Conservation (phyloP, 2,329 filamentous ascomycete species). For the Pseudofabraea citricarpa region DNA sequence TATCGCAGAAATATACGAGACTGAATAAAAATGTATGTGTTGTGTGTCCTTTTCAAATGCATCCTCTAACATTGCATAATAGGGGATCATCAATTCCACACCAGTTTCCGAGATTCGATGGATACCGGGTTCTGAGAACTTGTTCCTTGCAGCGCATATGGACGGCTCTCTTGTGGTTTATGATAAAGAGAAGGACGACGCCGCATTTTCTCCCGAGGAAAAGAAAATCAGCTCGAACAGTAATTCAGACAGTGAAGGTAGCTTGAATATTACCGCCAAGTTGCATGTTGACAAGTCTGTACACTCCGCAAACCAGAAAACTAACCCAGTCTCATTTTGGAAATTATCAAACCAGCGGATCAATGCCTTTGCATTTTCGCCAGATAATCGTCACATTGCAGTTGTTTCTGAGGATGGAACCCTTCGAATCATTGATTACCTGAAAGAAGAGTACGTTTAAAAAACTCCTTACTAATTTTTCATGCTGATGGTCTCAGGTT, state of each 20-base stretch:
- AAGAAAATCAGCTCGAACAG: conserved; percentile 31
- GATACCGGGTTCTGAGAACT: conserved; percentile 89
- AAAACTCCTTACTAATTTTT: no score
- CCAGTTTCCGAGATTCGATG: conserved; percentile 85
- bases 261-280: conserved; percentile 31
- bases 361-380: conserved; percentile 88
- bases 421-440: conserved; percentile 84
- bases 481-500: no score
- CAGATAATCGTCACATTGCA: conserved; percentile 80
- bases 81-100: conserved; percentile 82
- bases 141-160: conserved; percentile 88
- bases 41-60: background rate
- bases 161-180: conserved; percentile 91
- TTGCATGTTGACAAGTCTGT: conserved; percentile 86
- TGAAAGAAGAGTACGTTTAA: conserved; percentile 74
- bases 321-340: conserved; percentile 89
- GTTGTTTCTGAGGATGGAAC: conserved; percentile 90
- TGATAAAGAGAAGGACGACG: conserved; percentile 95
- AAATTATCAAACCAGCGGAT: conserved; percentile 87
- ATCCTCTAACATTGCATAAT: conserved; percentile 10
- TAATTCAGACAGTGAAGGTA: conserved; percentile 25
- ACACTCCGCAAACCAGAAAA: conserved; percentile 87
- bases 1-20: conserved; percentile 90
- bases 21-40: conserved; percentile 83
- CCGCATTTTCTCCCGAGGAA: conserved; percentile 69